A percentile compares a stretch with the other conserved stretches of the same genome.
phyloP scores from a whole-genome alignment of 805 yeast genomes.

The Hanseniaspora jakobsenii region DNA sequence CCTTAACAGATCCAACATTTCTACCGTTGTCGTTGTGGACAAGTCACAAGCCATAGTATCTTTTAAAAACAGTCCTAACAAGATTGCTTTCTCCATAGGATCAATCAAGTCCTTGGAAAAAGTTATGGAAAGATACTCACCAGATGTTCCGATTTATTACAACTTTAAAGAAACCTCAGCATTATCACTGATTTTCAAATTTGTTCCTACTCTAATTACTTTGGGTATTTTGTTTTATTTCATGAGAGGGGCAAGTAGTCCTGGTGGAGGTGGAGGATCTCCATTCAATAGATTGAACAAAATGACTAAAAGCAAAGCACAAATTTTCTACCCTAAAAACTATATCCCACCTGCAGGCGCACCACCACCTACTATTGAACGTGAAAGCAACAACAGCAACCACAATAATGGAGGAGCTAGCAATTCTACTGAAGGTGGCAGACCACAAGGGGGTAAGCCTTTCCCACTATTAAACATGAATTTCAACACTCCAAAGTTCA shows the following conservation, averaged over 20 bases:
- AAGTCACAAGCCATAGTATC: slow-evolving; percentile 43
- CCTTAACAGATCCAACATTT: slow-evolving; percentile 66
- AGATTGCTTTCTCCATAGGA: slow-evolving; percentile 61
- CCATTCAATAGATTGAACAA: slow-evolving; percentile 43
- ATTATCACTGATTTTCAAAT: slow-evolving; percentile 50
- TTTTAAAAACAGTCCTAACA: slow-evolving; percentile 11
- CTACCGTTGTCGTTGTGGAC: slow-evolving; percentile 60
- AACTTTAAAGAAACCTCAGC: slow-evolving; percentile 55
- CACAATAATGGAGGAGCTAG: too few species aligned
- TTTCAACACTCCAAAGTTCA: too few species aligned
- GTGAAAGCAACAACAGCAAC: too few species aligned
- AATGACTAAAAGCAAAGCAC: slow-evolving; percentile 81
- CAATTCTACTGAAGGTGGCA: too few species aligned
- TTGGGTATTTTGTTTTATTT: slow-evolving; percentile 57
- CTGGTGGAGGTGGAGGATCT: slow-evolving; percentile 50
- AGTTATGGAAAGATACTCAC: slow-evolving; percentile 40
- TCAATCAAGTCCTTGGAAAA: slow-evolving; percentile 78
- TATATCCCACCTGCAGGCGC: slow-evolving; percentile 12
- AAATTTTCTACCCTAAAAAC: slow-evolving; percentile 8
- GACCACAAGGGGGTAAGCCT: too few species aligned
- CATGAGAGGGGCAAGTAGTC: slow-evolving; percentile 28
- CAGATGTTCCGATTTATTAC: slow-evolving; percentile 11
- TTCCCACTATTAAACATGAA: too few species aligned
- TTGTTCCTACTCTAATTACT: slow-evolving; percentile 64
- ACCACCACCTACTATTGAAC: slow-evolving; percentile 7